Percentiles rank a stretch among this genome's conserved stretches.
These are phyloP conservation scores for Medicago truncatula DNA, from an alignment of 306 rosid species.

Conservation along the genomic window DNA sequence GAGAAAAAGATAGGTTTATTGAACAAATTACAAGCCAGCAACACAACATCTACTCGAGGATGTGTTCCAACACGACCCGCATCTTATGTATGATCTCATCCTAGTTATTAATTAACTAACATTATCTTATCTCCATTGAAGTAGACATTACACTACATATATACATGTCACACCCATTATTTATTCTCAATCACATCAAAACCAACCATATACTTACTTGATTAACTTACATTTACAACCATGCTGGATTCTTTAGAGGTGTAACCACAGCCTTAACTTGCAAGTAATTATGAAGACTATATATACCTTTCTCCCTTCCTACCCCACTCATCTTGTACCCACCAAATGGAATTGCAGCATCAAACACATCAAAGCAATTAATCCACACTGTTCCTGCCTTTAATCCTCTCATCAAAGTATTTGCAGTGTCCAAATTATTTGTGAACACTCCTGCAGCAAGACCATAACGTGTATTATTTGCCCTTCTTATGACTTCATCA, in stretches of 20 bases:
- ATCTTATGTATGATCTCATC: conserved; percentile 1
- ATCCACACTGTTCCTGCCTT: conserved; percentile 63
- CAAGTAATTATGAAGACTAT: conserved; percentile 78
- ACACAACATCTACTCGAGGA: background rate
- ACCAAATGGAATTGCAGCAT: conserved; percentile 92
- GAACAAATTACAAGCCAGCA: background rate
- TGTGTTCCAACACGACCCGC: conserved; percentile 1
- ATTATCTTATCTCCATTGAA: background rate
- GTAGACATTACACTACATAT: background rate
- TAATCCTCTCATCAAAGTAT: background rate
- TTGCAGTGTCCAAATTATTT: conserved; percentile 25
- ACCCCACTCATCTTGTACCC: conserved; percentile 92
- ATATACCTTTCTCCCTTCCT: conserved; percentile 87
- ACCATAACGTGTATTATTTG: conserved; percentile 58
- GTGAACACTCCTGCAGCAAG: conserved; percentile 76
- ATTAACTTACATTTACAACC: conserved; percentile 54
- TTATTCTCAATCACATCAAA: background rate
- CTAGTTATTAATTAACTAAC: background rate
- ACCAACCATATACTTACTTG: background rate
- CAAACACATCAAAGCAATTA: conserved; percentile 85
- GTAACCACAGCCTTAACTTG: conserved; percentile 90
- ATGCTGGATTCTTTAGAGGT: conserved; percentile 73
- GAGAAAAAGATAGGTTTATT: background rate
- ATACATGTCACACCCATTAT: background rate
- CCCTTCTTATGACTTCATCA: conserved; percentile 58